Base-by-base conservation (phyloP, 306 rosid genomes). In the Alnus glutinosa region DNA sequence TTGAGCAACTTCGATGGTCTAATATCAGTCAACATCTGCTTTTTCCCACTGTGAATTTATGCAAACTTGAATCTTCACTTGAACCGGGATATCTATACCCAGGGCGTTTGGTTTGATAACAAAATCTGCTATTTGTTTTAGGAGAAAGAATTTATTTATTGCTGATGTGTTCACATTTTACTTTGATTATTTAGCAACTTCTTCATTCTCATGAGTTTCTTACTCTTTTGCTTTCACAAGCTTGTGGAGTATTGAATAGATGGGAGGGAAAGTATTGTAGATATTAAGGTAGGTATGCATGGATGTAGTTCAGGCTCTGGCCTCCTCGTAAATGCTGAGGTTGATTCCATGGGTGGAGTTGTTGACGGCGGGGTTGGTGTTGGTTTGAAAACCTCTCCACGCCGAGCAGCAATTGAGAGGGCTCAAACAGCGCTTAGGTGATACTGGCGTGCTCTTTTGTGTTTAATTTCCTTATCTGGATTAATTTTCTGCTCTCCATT, bases 271-370 rank as follows among this genome's bases (percentile, higher is more conserved):
- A 74, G 78, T 76, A 83, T 77, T 74, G 82, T 77, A 73, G 86
- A 70, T 77, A 71, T 82, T 88, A 83, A 84, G 77, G 87, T 84
- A 86, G 96, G 92, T 88, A 93, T 93, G 99, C 93, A 90, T 89
- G 97, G 94, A 93, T 91, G 87, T 83, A 85, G 88, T 83, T 82
- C 90, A 76, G 94, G 88, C 61, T 86, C 96, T 88, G 90, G 88
- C 83, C 81, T 90, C 92, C 82, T 88, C 80, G 99, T 96, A 96
- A 96, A 96, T 96, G 98, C 98, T 90, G 98, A 96, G 95, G 98
- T 92, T 86, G 99, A 93, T 96, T 96, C 98, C 91, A 96, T 96
- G 99, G 99, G 98, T 86, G 99, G 99, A 85, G 99, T 96, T 86
- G 88, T 93, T 89, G 99, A 96, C 54, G 91, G 97, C 37, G 98